phyloP scores from a whole-genome alignment of 2,329 filamentous ascomycete genomes.

The Raffaelea deltoideospora region DNA sequence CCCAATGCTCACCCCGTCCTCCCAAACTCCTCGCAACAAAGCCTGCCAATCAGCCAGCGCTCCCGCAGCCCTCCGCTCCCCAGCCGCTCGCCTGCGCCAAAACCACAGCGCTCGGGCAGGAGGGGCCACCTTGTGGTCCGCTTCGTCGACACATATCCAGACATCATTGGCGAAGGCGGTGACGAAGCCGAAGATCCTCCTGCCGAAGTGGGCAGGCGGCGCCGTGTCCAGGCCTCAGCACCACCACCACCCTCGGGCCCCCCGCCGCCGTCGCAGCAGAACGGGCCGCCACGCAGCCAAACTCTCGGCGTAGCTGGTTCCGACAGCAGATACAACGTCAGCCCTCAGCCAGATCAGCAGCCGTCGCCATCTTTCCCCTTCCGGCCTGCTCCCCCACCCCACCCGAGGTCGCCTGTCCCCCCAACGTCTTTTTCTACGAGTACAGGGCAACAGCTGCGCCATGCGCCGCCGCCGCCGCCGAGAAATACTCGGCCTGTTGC shows the following conservation, averaged over 20 bases:
- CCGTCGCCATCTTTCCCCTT: constrained; percentile 13
- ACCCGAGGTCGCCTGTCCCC: too few species aligned
- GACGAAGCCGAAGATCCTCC: constrained; percentile 67
- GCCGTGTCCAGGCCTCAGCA: constrained; percentile 21
- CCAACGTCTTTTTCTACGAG: too few species aligned
- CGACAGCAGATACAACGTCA: not conserved
- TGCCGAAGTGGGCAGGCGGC: constrained; percentile 52
- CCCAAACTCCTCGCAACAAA: constrained; percentile 24
- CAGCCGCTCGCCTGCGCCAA: too few species aligned
- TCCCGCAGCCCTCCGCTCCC: constrained; percentile 27
- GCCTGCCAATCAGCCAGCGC: constrained; percentile 25
- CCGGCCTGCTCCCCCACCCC: too few species aligned
- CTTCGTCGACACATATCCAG: constrained; percentile 58
- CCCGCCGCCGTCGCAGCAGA: constrained; percentile 1
- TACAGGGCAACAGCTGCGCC: too few species aligned
- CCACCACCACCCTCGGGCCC: constrained; percentile 12
- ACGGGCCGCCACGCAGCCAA: too few species aligned
- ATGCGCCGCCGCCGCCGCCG: not conserved
- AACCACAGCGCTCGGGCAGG: too few species aligned
- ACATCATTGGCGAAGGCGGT: constrained; percentile 80
- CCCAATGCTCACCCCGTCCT: constrained; percentile 35
- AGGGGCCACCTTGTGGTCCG: constrained; percentile 59
- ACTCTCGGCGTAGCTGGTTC: too few species aligned
- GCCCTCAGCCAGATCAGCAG: not conserved
- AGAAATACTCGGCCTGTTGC: too few species aligned